Conservation (phyloP, 306 rosid species). For the Medicago arabica region DNA sequence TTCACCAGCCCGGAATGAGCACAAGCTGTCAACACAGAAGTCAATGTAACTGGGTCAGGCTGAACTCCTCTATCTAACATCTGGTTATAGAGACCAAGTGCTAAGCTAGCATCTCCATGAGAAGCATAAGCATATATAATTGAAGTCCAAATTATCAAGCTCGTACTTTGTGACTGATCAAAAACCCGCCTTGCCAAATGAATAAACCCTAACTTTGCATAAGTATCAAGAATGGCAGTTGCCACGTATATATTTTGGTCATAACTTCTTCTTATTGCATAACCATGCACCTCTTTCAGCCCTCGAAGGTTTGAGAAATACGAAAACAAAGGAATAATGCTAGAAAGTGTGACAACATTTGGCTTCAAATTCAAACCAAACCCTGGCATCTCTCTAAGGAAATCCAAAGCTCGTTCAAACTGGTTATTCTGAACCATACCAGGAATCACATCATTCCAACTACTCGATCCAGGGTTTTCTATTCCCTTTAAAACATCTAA, state of each 20-base stretch:
- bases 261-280: conserved; percentile 62
- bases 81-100: conserved; percentile 62
- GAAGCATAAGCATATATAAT: conserved; percentile 82
- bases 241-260: conserved; percentile 65
- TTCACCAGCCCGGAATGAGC: conserved; percentile 78
- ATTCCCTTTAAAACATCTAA: conserved; percentile 59
- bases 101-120: conserved; percentile 67
- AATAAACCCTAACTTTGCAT: conserved; percentile 77
- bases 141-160: conserved; percentile 77
- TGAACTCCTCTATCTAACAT: conserved; percentile 70
- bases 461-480: conserved; percentile 53
- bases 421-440: conserved; percentile 79
- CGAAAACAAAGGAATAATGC: conserved; percentile 69
- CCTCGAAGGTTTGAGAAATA: conserved; percentile 66
- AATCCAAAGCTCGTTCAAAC: conserved; percentile 53
- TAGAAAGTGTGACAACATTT: conserved; percentile 73
- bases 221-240: conserved; percentile 74
- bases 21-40: conserved; percentile 71
- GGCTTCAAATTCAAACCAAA: conserved; percentile 60
- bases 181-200: conserved; percentile 61
- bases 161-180: conserved; percentile 57
- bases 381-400: conserved; percentile 64
- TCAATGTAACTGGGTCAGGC: conserved; percentile 81
- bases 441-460: conserved; percentile 83
- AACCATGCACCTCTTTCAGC: conserved; percentile 80